A percentile compares a stretch with the other conserved stretches of the same genome.
phyloP scores from a whole-genome alignment of 192 early-diverging fungal species.

The Coemansia sp. region DNA sequence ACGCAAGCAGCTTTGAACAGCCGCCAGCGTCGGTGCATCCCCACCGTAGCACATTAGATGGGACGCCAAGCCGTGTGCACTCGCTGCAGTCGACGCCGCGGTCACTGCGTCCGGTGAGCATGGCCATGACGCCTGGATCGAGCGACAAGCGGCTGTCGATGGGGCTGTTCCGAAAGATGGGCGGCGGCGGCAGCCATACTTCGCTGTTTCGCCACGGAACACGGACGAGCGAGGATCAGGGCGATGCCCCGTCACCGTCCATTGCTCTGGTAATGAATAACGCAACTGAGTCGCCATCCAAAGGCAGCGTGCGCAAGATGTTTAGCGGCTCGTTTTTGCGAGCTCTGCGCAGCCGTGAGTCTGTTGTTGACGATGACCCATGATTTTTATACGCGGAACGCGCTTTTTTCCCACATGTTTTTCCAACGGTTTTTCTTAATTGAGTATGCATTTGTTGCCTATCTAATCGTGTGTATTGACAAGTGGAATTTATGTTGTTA shows the following conservation, averaged over 20 bases:
- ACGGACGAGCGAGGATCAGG: slow-evolving; percentile 27
- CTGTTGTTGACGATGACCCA: slow-evolving; percentile 33
- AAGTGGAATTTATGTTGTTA: no score
- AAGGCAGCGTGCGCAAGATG: slow-evolving; percentile 42
- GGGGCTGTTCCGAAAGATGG: slow-evolving; percentile 35
- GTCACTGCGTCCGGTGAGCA: slow-evolving; percentile 43
- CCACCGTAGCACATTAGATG: slow-evolving; percentile 39
- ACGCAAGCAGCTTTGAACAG: slow-evolving; percentile 5
- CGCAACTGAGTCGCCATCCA: background rate
- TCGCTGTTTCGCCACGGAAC: slow-evolving; percentile 40
- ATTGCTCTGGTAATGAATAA: slow-evolving; percentile 2
- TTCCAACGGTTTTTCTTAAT: background rate
- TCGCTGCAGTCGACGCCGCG: slow-evolving; percentile 43
- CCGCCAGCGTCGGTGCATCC: slow-evolving; percentile 9
- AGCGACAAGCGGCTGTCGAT: slow-evolving; percentile 47
- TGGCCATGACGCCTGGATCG: slow-evolving; percentile 21
- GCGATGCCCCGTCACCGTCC: background rate
- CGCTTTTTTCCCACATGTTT: no score
- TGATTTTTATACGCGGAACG: background rate
- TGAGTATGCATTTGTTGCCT: slow-evolving; percentile 16
- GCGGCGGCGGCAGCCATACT: slow-evolving; percentile 22
- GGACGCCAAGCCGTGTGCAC: slow-evolving; percentile 25
- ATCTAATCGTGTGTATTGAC: no score
- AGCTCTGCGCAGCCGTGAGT: slow-evolving; percentile 48
- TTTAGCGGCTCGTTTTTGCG: slow-evolving; percentile 50